Evolutionary conservation across 352 stramenopile genomes (phyloP).

Genomic region (Phytophthora crassamura): DNA sequence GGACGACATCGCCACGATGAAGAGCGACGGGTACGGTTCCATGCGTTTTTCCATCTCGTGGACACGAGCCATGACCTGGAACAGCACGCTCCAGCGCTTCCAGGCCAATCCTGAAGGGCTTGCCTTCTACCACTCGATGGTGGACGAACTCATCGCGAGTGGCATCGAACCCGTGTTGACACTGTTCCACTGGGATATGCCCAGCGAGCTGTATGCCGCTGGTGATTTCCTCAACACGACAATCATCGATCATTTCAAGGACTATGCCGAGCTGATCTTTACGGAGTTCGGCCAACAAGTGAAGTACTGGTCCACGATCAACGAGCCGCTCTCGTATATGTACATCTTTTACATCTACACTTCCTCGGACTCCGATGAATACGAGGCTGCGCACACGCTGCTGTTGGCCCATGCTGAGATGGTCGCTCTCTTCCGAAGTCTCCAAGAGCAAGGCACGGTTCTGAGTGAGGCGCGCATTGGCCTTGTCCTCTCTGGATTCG

Average conservation of each 20-base stretch:
- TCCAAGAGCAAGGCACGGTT: constrained; percentile 54
- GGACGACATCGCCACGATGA: constrained; percentile 92
- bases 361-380: constrained; percentile 48
- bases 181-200: constrained; percentile 95
- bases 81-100: constrained; percentile 52
- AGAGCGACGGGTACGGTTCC: constrained; percentile 85
- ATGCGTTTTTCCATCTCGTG: constrained; percentile 94
- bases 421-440: constrained; percentile 84
- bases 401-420: constrained; percentile 91
- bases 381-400: constrained; percentile 84
- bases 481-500: constrained; percentile 90
- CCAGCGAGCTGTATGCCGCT: constrained; percentile 68
- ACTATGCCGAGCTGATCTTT: constrained; percentile 93
- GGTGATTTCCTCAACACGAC: constrained; percentile 54
- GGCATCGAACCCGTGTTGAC: constrained; percentile 92
- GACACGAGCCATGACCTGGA: constrained; percentile 88
- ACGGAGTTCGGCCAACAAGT: constrained; percentile 91
- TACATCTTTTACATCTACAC: constrained; percentile 87
- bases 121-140: constrained; percentile 91
- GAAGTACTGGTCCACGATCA: constrained; percentile 95
- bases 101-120: constrained; percentile 88
- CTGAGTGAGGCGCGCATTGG: constrained; percentile 80
- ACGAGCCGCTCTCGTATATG: constrained; percentile 91
- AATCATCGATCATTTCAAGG: constrained; percentile 76
- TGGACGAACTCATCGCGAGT: constrained; percentile 74